Evolutionary conservation across 495 filamentous ascomycete genomes (phyloP).

Genomic region (Aspergillus kassunensis): DNA sequence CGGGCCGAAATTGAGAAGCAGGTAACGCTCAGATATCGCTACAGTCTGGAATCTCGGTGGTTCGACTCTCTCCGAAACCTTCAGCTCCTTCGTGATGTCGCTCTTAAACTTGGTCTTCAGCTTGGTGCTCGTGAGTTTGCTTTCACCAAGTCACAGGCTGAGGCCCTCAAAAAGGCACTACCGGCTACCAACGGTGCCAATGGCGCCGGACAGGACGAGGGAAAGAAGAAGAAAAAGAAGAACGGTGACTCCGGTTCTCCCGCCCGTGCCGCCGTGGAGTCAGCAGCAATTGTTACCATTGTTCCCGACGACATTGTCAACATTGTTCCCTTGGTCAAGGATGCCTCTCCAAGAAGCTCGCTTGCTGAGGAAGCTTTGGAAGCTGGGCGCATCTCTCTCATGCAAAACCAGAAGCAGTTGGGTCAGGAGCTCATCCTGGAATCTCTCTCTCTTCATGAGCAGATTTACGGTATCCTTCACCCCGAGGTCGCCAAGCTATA

Average conservation of each 20-base stretch:
- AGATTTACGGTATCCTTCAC: slow-evolving; percentile 97
- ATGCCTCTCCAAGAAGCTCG: slow-evolving; percentile 80
- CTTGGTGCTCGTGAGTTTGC: slow-evolving; percentile 75
- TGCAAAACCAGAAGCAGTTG: slow-evolving; percentile 90
- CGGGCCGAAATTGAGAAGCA: slow-evolving; percentile 67
- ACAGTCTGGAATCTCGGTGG: slow-evolving; percentile 67
- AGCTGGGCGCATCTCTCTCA: slow-evolving; percentile 88
- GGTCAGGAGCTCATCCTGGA: slow-evolving; percentile 95
- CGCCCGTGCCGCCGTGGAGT: slow-evolving; percentile 34
- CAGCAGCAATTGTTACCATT: slow-evolving; percentile 57
- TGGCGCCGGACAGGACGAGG: slow-evolving; percentile 41
- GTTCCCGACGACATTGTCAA: slow-evolving; percentile 82
- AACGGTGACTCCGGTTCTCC: slow-evolving; percentile 50
- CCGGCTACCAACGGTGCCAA: slow-evolving; percentile 41
- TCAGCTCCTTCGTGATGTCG: slow-evolving; percentile 84
- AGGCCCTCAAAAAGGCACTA: slow-evolving; percentile 26
- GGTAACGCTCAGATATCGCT: slow-evolving; percentile 68
- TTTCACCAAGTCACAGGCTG: slow-evolving; percentile 53
- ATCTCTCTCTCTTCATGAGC: slow-evolving; percentile 92
- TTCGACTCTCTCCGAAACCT: slow-evolving; percentile 59
- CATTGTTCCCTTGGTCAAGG: slow-evolving; percentile 88
- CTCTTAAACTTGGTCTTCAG: slow-evolving; percentile 89
- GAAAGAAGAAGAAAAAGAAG: slow-evolving; percentile 78
- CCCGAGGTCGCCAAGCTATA: slow-evolving; percentile 96
- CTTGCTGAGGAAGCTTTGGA: slow-evolving; percentile 95